phyloP scores from a whole-genome alignment of 305 asterid genomes.

The Fraxinus baroniana region DNA sequence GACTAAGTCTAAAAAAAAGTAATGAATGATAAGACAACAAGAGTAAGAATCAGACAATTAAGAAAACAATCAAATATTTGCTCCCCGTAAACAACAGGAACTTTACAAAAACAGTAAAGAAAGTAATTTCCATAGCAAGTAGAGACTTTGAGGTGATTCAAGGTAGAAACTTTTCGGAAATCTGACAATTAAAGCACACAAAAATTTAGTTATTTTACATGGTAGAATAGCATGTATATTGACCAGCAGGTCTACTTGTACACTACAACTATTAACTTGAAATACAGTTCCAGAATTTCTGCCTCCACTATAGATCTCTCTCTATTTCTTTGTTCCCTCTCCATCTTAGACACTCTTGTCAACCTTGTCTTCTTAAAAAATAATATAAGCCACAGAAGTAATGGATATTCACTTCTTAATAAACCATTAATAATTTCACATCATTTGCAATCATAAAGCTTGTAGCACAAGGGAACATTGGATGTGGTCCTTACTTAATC shows the following conservation, averaged over 20 bases:
- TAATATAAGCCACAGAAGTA: neutral
- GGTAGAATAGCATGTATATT: neutral
- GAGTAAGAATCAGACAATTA: neutral
- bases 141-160: neutral
- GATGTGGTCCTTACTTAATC: neutral
- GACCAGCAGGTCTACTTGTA: neutral
- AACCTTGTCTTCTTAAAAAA: neutral
- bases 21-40: neutral
- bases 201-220: neutral
- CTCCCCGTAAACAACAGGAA: neutral
- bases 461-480: neutral
- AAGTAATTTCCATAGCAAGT: constrained; percentile 13
- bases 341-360: neutral
- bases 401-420: neutral
- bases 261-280: neutral
- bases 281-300: neutral
- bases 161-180: neutral
- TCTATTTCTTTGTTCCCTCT: constrained; percentile 4
- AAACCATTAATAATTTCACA: neutral
- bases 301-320: neutral
- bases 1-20: neutral
- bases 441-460: neutral
- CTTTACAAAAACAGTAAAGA: neutral
- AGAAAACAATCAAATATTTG: constrained; percentile 3
- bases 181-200: neutral